phyloP scores from a whole-genome alignment of 192 early-diverging fungal species.

The Backusella sp. region DNA sequence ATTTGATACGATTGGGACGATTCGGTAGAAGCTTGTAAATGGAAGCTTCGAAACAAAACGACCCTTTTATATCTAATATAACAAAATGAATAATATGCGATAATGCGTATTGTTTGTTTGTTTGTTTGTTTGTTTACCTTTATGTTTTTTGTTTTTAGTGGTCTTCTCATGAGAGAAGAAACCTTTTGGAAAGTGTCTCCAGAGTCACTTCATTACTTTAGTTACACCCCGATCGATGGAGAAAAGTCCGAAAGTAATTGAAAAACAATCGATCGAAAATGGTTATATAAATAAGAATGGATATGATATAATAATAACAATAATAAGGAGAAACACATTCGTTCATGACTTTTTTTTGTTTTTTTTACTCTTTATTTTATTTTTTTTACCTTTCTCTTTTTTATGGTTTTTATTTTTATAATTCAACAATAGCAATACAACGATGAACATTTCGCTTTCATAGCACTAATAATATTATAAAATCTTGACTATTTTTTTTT shows the following conservation, averaged over 20 bases:
- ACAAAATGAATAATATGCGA: too few relatives aligned
- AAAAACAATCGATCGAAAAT: slow-evolving; percentile 21
- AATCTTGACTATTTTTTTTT: neutral
- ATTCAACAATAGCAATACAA: neutral
- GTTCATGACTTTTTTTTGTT: neutral
- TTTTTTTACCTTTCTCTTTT: slow-evolving; percentile 13
- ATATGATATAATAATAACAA: neutral
- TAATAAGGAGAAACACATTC: slow-evolving; percentile 2
- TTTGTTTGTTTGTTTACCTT: too few relatives aligned
- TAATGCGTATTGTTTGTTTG: too few relatives aligned
- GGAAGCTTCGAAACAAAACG: too few relatives aligned
- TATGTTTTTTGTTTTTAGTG: too few relatives aligned
- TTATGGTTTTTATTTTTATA: too few relatives aligned
- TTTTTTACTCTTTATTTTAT: neutral
- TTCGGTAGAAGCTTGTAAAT: too few relatives aligned
- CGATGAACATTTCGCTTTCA: neutral
- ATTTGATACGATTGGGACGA: too few relatives aligned
- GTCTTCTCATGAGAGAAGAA: too few relatives aligned
- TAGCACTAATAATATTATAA: neutral
- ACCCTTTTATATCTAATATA: too few relatives aligned
- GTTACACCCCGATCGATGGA: neutral
- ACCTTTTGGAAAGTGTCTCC: too few relatives aligned
- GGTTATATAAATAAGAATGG: neutral
- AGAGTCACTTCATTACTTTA: neutral
- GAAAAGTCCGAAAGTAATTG: neutral